These are phyloP conservation scores for Nemania sp. DNA, from an alignment of 2,329 filamentous ascomycete genomes.

Conservation along the genomic window DNA sequence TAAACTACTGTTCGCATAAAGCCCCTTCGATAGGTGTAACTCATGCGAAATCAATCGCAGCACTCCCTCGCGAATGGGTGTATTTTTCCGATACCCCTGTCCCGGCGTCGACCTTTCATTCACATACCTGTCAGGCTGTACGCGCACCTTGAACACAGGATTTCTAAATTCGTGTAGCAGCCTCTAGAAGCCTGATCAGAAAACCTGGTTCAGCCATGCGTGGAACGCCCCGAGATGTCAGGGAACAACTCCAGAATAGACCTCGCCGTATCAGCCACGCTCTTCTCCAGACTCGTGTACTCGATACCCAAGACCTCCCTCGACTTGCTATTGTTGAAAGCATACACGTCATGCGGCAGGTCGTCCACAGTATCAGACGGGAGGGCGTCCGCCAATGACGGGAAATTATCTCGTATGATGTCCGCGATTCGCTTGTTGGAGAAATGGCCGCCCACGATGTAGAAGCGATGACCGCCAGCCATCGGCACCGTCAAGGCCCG, in stretches of 20 bases:
- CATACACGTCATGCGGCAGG: constrained; percentile 54
- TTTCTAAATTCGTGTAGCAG: background rate
- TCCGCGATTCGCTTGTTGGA: constrained; percentile 63
- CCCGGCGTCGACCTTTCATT: no score
- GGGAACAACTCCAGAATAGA: constrained; percentile 41
- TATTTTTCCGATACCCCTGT: background rate
- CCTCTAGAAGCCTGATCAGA: background rate
- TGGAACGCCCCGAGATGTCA: background rate
- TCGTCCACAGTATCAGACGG: constrained; percentile 47
- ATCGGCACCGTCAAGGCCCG: constrained; percentile 59
- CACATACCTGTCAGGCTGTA: no score
- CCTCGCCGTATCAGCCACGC: constrained; percentile 62
- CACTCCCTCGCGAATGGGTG: background rate
- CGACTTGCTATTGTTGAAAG: constrained; percentile 59
- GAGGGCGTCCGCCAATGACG: constrained; percentile 54
- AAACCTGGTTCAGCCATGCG: background rate
- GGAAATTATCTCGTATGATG: constrained; percentile 59
- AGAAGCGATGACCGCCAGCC: constrained; percentile 66
- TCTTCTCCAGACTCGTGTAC: constrained; percentile 62
- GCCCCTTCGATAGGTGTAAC: background rate
- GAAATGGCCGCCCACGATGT: constrained; percentile 64
- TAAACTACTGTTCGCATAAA: background rate
- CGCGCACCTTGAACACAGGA: no score
- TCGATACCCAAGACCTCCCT: constrained; percentile 62
- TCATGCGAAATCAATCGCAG: background rate